Conservation (phyloP, 305 asterid genomes). For the Fraxinus sp. region DNA sequence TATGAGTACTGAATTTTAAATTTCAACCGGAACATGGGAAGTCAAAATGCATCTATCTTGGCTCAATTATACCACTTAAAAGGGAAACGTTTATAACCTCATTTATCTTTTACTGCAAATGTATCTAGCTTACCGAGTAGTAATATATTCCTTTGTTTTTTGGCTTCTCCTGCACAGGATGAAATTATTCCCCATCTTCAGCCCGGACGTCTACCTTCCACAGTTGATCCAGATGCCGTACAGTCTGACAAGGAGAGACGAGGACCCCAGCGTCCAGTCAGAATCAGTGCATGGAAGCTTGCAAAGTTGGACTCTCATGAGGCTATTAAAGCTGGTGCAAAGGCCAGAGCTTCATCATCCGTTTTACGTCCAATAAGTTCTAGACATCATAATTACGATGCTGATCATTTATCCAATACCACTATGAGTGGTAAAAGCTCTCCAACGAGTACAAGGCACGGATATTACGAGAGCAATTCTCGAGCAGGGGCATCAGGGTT, state of each 20-base stretch:
- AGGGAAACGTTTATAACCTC: neutral
- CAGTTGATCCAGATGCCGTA: conserved; percentile 78
- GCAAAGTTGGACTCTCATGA: conserved; percentile 82
- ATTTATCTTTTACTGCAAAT: neutral
- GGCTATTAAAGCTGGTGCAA: conserved; percentile 90
- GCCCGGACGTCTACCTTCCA: conserved; percentile 86
- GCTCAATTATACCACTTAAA: neutral
- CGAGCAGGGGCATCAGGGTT: conserved; percentile 58
- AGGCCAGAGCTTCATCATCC: conserved; percentile 93
- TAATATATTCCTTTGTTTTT: neutral
- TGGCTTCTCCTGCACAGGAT: conserved; percentile 44
- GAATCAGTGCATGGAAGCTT: conserved; percentile 96
- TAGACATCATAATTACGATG: conserved; percentile 50
- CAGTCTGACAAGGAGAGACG: conserved; percentile 67
- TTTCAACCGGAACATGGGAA: neutral
- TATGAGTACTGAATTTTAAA: neutral
- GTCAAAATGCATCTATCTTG: neutral
- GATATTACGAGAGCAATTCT: conserved; percentile 47
- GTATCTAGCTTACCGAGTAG: neutral
- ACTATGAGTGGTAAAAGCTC: conserved; percentile 76
- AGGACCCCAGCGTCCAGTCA: conserved; percentile 61
- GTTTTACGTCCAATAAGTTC: conserved; percentile 72
- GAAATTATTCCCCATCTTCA: conserved; percentile 87
- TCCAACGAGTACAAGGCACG: conserved; percentile 66
- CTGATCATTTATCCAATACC: conserved; percentile 59